phyloP scores from a whole-genome alignment of 164 flowering plant genomes.

The Litsea cubeba region DNA sequence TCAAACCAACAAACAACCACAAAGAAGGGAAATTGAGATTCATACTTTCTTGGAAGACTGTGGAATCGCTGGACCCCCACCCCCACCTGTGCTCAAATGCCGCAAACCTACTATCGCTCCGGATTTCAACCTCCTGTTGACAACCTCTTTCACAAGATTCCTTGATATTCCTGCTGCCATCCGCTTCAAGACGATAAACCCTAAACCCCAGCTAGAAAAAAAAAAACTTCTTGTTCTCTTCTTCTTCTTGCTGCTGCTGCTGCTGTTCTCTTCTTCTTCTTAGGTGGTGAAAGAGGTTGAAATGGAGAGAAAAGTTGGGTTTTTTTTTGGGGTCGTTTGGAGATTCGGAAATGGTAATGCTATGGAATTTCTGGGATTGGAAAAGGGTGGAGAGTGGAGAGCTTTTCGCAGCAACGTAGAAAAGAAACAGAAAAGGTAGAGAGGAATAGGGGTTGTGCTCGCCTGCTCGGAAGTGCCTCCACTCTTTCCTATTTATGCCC shows the following conservation, averaged over 20 bases:
- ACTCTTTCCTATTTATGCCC: neutral
- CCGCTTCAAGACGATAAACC: neutral
- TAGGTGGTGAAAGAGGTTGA: neutral
- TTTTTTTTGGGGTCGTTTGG: neutral
- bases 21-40: neutral
- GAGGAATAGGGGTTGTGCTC: neutral
- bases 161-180: conserved; percentile 22
- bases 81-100: conserved; percentile 14
- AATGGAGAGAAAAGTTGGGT: neutral
- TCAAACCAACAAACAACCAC: neutral
- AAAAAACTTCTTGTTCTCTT: neutral
- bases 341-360: neutral
- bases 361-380: neutral
- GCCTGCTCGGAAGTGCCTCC: neutral
- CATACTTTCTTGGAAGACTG: conserved; percentile 23
- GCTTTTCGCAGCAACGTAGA: conserved; percentile 5
- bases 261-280: neutral
- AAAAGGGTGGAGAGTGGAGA: neutral
- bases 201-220: neutral
- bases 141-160: conserved; percentile 8
- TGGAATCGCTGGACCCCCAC: conserved; percentile 14
- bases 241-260: neutral
- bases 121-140: conserved; percentile 3
- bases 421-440: neutral
- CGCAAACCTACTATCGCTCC: conserved; percentile 8